Conservation (phyloP, 2,329 filamentous ascomycete species). For the Neonectria coccinea region DNA sequence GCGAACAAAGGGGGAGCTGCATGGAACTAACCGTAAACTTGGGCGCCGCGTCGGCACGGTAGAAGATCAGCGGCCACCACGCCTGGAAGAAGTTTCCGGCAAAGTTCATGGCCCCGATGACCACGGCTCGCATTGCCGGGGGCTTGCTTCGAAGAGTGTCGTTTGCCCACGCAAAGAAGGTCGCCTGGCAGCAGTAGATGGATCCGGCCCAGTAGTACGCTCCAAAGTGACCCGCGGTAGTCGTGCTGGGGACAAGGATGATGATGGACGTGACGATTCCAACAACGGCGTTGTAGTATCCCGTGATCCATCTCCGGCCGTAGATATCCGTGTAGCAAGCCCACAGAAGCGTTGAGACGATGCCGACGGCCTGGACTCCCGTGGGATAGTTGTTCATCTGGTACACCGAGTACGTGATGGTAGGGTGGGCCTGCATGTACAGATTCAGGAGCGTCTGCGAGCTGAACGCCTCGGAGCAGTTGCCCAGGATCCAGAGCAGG, state of each 20-base stretch:
- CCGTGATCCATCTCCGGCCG: constrained; percentile 42
- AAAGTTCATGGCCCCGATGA: constrained; percentile 45
- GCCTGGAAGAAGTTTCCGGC: constrained; percentile 27
- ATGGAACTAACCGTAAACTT: constrained; percentile 24
- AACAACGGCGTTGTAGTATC: constrained; percentile 26
- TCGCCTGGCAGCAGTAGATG: constrained; percentile 30
- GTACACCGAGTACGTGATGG: constrained; percentile 18
- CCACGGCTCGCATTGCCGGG: constrained; percentile 45
- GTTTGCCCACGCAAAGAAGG: constrained; percentile 65
- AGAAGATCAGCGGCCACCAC: constrained; percentile 49
- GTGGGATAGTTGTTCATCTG: constrained; percentile 32
- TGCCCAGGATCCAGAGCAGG: constrained; percentile 50
- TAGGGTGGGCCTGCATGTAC: constrained; percentile 24
- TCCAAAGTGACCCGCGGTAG: constrained; percentile 59
- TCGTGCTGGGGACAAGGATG: constrained; percentile 28
- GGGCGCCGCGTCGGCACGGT: constrained; percentile 41
- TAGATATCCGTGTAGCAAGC: constrained; percentile 41
- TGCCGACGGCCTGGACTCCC: constrained; percentile 25
- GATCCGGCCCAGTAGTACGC: constrained; percentile 29
- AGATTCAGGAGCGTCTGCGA: constrained; percentile 37
- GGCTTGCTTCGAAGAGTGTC: constrained; percentile 61
- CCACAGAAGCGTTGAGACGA: constrained; percentile 26
- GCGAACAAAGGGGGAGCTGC: neutral
- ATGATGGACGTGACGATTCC: constrained; percentile 22
- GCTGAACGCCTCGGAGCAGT: constrained; percentile 51